Evolutionary conservation across 768 basidiomycete species (phyloP), one percentile per base, ranked within the genome.

Genomic region (Pholiota conissans): DNA sequence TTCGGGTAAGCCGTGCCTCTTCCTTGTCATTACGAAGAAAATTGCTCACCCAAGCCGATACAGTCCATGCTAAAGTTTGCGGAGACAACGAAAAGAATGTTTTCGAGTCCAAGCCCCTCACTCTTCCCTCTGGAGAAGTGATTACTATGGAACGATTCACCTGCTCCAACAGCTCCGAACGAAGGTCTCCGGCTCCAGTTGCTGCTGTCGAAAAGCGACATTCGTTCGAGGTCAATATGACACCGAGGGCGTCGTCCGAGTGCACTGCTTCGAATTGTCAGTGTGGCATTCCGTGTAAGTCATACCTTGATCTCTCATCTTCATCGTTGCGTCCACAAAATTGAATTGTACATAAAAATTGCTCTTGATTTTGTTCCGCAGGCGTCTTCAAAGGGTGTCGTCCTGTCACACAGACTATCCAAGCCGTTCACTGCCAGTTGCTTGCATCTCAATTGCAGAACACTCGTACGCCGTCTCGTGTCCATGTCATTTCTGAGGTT

Each of bases 221-320:
- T 27, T 18, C 27, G 9, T 26, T 20, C 27, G 18, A 30, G 47
- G 39, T 20, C 46, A 35, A 16, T 22, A 54, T 14, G 16, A n/a
- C n/a, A n/a, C n/a, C n/a, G n/a, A 50, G 20, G 22, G 30, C n/a
- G 55, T n/a, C 59, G 5, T 47, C 59, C 9, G 37, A 52, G 14
- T 61, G 60, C 13, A 57, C 60, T 11, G 22, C 39, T 16, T 32
- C 60, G 10, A 54, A 50, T 13, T 61, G 60, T 29, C 34, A 52
- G 3, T 61, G 60, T 22, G 60, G 60, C 10, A 24, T 61, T 30
- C 60, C 60, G 32, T 61, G 60, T 53, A 20, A 37, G 35, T n/a
- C n/a, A n/a, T n/a, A n/a, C n/a, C n/a, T n/a, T n/a, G n/a, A n/a
- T n/a, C n/a, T n/a, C n/a, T 52, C 30, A 32, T 6, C 7, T 32